These are phyloP conservation scores for Ceriops decandra DNA, from an alignment of 345 rosid species.

Conservation along the genomic window DNA sequence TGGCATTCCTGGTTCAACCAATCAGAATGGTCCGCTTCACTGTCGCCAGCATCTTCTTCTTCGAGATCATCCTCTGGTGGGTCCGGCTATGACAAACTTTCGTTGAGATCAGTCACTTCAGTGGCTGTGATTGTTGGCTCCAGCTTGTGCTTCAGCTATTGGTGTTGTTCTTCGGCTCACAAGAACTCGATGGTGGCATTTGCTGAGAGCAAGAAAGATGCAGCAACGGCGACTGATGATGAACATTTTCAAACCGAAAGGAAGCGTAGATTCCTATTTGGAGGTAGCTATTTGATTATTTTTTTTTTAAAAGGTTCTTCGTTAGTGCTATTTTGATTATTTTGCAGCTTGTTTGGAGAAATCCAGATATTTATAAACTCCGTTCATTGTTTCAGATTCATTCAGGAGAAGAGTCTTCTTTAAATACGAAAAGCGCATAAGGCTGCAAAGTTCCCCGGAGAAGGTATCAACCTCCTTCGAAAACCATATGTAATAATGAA, in stretches of 20 bases:
- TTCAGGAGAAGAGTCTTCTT: slow-evolving; percentile 32
- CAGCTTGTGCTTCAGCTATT: slow-evolving; percentile 33
- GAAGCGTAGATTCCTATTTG: slow-evolving; percentile 11
- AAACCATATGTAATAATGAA: background rate
- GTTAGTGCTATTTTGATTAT: background rate
- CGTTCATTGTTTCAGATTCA: slow-evolving; percentile 9
- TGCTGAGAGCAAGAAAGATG: slow-evolving; percentile 22
- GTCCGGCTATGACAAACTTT: slow-evolving; percentile 1
- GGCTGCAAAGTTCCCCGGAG: slow-evolving; percentile 26
- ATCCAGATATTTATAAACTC: background rate
- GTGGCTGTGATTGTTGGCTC: slow-evolving; percentile 33
- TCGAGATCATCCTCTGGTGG: slow-evolving; percentile 13
- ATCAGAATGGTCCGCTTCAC: slow-evolving; percentile 4
- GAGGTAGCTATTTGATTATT: background rate
- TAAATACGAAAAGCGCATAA: slow-evolving; percentile 27
- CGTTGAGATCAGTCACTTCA: slow-evolving; percentile 27
- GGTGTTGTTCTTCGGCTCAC: slow-evolving; percentile 10
- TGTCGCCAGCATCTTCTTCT: slow-evolving; percentile 8
- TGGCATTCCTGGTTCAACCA: background rate
- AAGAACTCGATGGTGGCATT: slow-evolving; percentile 24
- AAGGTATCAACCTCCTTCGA: slow-evolving; percentile 10
- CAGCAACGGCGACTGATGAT: background rate
- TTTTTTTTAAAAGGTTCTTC: background rate
- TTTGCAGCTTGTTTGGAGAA: background rate
- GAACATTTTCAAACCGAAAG: slow-evolving; percentile 23